Evolutionary conservation across 768 basidiomycete genomes (phyloP).

Genomic region (Lactifluus hygrophoroides): DNA sequence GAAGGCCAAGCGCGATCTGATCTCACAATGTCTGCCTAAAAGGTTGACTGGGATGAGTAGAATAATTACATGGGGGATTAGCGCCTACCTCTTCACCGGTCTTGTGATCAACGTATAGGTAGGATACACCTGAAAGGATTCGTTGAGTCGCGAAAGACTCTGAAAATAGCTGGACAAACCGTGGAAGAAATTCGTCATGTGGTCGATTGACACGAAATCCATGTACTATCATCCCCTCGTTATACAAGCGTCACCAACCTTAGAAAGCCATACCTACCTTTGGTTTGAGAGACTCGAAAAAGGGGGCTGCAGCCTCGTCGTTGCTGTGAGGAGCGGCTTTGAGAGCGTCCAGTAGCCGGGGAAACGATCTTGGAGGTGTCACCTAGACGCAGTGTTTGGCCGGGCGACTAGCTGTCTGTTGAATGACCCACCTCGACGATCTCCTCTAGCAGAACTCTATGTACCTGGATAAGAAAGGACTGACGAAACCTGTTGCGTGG

Average conservation of each 20-base stretch:
- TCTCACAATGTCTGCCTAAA: constrained; percentile 18
- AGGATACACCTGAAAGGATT: constrained; percentile 14
- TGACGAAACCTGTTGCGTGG: constrained; percentile 45
- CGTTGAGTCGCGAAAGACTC: background rate
- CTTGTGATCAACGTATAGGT: constrained; percentile 19
- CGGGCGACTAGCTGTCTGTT: background rate
- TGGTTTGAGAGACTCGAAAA: constrained; percentile 19
- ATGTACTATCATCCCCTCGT: constrained; percentile 31
- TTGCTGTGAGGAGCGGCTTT: constrained; percentile 14
- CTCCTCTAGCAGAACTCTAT: constrained; percentile 61
- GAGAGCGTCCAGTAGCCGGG: constrained; percentile 31
- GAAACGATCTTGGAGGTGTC: constrained; percentile 49
- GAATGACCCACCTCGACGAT: constrained; percentile 48
- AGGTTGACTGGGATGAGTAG: constrained; percentile 18
- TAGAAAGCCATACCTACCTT: background rate
- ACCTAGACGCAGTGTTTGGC: constrained; percentile 36
- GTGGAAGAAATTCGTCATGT: constrained; percentile 53
- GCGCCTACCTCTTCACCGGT: constrained; percentile 11
- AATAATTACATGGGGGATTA: background rate
- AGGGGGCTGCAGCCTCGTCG: constrained; percentile 11
- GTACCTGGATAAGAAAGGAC: constrained; percentile 51
- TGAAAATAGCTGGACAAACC: background rate
- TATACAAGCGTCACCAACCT: background rate
- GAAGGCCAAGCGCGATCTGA: background rate
- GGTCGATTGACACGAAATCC: constrained; percentile 46